Percentiles rank a stretch among this genome's conserved stretches.
phyloP scores from a whole-genome alignment of 306 rosid genomes.

The Adenanthera pavonina region DNA sequence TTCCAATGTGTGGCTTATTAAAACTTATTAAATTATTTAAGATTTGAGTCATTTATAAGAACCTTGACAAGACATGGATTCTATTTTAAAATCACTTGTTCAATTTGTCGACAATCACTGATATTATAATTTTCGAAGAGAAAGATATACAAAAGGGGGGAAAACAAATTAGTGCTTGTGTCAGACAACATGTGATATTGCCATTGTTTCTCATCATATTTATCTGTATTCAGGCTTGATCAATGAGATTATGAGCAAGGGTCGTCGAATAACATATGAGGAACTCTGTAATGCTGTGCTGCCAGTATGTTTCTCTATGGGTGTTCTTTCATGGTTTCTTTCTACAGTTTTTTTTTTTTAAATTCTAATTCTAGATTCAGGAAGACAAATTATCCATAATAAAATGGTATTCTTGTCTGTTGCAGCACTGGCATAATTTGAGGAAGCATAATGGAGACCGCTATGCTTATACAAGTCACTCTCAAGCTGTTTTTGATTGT shows the following conservation, averaged over 20 bases:
- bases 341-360: neutral
- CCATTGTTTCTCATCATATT: slow-evolving; percentile 40
- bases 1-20: neutral
- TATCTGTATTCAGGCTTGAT: slow-evolving; percentile 72
- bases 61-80: slow-evolving; percentile 17
- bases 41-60: neutral
- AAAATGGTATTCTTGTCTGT: slow-evolving; percentile 38
- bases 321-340: slow-evolving; percentile 28
- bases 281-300: slow-evolving; percentile 92
- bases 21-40: slow-evolving; percentile 16
- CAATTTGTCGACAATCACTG: slow-evolving; percentile 31
- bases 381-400: slow-evolving; percentile 16
- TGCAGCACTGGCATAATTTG: slow-evolving; percentile 94
- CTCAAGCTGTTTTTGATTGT: slow-evolving; percentile 98
- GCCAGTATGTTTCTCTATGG: slow-evolving; percentile 66
- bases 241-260: slow-evolving; percentile 95
- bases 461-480: slow-evolving; percentile 94
- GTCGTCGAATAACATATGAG: slow-evolving; percentile 88
- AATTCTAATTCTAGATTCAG: neutral
- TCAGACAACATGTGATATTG: slow-evolving; percentile 9
- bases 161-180: slow-evolving; percentile 17
- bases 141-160: neutral
- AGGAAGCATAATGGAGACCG: slow-evolving; percentile 99
- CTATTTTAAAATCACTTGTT: neutral
- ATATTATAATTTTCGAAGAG: neutral